A percentile compares a stretch with the other conserved stretches of the same genome.
phyloP scores from a whole-genome alignment of 129 eudicot species.

The Tagetes patula region DNA sequence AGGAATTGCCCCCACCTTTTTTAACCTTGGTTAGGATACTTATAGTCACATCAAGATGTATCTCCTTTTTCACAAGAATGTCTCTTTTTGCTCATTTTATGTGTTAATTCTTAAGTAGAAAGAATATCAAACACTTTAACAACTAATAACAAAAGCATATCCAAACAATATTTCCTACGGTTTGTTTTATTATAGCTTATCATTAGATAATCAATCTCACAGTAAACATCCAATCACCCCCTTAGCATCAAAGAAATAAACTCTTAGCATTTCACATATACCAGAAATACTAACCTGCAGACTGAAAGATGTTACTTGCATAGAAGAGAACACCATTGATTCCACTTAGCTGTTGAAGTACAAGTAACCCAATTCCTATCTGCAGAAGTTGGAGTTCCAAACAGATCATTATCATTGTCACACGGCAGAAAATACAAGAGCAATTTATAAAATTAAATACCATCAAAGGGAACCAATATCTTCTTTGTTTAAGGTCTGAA shows the following conservation, averaged over 20 bases:
- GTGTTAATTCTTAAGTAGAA: neutral
- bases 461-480: constrained; percentile 97
- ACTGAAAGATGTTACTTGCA: constrained; percentile 73
- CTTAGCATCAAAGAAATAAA: neutral
- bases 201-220: neutral
- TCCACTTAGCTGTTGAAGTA: constrained; percentile 83
- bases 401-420: neutral
- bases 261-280: neutral
- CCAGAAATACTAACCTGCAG: constrained; percentile 59
- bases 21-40: neutral
- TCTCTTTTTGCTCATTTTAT: neutral
- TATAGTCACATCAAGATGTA: neutral
- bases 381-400: constrained; percentile 32
- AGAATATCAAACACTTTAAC: neutral
- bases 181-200: neutral
- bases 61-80: neutral
- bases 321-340: constrained; percentile 89
- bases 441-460: constrained; percentile 33
- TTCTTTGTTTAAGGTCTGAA: constrained; percentile 78
- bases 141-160: neutral
- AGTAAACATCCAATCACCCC: neutral
- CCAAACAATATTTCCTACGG: neutral
- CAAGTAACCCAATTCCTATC: constrained; percentile 92
- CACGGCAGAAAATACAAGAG: neutral
- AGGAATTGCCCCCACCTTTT: neutral